phyloP scores from a whole-genome alignment of 2,329 filamentous ascomycete genomes.

The Dothidotthia symphoricarpi region DNA sequence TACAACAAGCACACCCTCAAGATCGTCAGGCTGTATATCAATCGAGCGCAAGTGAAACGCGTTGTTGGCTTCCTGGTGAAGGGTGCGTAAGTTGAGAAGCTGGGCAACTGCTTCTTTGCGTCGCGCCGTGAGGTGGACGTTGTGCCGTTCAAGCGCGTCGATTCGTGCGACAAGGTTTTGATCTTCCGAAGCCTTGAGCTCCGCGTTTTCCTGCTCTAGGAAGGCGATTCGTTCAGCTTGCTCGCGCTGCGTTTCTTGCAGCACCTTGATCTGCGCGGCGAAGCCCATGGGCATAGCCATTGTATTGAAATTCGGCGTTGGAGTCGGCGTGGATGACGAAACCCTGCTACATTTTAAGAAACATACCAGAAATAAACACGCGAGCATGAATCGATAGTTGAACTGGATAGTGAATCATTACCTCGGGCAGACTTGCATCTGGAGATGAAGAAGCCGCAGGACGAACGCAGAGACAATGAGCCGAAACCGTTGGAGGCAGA shows the following conservation, averaged over 20 bases:
- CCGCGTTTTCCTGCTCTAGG: conserved; percentile 13
- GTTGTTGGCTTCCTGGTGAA: conserved; percentile 20
- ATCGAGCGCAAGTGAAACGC: conserved; percentile 13
- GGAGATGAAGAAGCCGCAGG: too few species aligned
- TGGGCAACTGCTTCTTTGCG: conserved; percentile 18
- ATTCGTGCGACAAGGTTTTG: conserved; percentile 4
- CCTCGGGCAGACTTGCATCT: too few species aligned
- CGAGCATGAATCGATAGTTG: too few species aligned
- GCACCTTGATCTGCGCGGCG: conserved; percentile 10
- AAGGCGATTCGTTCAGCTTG: conserved; percentile 8
- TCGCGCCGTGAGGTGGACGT: conserved; percentile 6
- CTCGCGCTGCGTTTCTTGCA: conserved; percentile 11
- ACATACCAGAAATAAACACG: too few species aligned
- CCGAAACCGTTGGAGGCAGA: too few species aligned
- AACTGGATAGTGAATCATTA: too few species aligned
- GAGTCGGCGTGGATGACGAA: too few species aligned
- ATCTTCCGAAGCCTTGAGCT: conserved; percentile 3
- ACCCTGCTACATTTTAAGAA: too few species aligned
- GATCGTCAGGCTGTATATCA: conserved; percentile 18
- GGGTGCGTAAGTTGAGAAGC: conserved; percentile 17
- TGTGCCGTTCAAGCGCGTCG: conserved; percentile 11
- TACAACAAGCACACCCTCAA: conserved; percentile 19
- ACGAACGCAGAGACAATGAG: too few species aligned
- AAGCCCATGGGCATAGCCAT: conserved; percentile 16
- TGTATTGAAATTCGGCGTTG: not conserved